Percentiles rank a stretch among this genome's conserved stretches.
Evolutionary conservation across 345 rosid species (phyloP).

Genomic region (Populus pruinosa): DNA sequence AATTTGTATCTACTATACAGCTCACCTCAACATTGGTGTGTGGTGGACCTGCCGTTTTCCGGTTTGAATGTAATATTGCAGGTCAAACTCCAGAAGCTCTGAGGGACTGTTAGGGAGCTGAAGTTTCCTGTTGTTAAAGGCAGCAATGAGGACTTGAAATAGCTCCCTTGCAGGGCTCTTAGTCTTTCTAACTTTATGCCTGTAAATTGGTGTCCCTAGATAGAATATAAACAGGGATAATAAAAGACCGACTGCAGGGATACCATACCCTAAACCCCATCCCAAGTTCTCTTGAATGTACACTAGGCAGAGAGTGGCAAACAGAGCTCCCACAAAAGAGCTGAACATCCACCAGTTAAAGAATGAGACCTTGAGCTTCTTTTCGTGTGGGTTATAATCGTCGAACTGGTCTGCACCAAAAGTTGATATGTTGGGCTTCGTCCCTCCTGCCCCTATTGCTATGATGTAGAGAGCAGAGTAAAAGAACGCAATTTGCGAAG

Average conservation of each 20-base stretch:
- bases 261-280: constrained; percentile 86
- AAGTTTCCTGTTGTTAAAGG: constrained; percentile 58
- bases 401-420: constrained; percentile 98
- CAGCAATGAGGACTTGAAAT: constrained; percentile 48
- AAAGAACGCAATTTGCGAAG: constrained; percentile 61
- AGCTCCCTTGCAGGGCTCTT: constrained; percentile 62
- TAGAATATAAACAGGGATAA: constrained; percentile 67
- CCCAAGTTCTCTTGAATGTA: constrained; percentile 88
- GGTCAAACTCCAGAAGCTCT: constrained; percentile 60
- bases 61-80: constrained; percentile 44
- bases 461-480: constrained; percentile 70
- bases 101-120: constrained; percentile 44
- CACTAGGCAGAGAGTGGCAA: constrained; percentile 76
- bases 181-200: constrained; percentile 64
- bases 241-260: constrained; percentile 69
- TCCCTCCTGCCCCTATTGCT: constrained; percentile 85
- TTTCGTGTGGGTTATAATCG: constrained; percentile 51
- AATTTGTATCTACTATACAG: neutral
- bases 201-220: constrained; percentile 73
- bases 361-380: constrained; percentile 68
- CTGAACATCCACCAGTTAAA: constrained; percentile 99
- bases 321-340: constrained; percentile 68
- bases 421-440: constrained; percentile 90
- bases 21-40: constrained; percentile 62
- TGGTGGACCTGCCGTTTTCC: constrained; percentile 66